A percentile compares a stretch with the other conserved stretches of the same genome.
These are phyloP conservation scores for Juglanconis oblonga DNA, from an alignment of 2,329 filamentous ascomycete species.

Conservation along the genomic window DNA sequence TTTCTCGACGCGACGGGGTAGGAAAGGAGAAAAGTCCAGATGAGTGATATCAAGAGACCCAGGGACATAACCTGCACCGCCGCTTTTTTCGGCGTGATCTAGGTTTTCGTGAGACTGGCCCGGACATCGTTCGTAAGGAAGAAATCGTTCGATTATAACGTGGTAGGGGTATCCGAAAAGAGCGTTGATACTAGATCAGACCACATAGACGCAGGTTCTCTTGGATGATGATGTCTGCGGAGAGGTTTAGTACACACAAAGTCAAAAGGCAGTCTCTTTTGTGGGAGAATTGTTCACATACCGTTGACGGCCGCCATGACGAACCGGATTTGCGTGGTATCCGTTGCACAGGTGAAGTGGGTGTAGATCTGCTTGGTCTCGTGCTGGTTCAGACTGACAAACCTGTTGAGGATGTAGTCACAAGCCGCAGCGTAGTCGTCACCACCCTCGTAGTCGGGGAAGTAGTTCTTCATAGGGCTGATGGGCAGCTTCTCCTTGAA, in stretches of 20 bases:
- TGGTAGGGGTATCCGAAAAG: slow-evolving; percentile 20
- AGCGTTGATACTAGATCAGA: slow-evolving; percentile 63
- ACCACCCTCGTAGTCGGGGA: slow-evolving; percentile 89
- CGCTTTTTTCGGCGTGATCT: slow-evolving; percentile 6
- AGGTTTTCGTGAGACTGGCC: slow-evolving; percentile 15
- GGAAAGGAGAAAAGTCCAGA: slow-evolving; percentile 6
- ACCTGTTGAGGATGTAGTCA: slow-evolving; percentile 98
- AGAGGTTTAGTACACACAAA: slow-evolving; percentile 37
- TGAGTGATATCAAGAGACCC: slow-evolving; percentile 7
- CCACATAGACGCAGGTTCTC: slow-evolving; percentile 97
- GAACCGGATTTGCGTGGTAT: slow-evolving; percentile 98
- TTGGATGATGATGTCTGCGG: slow-evolving; percentile 96
- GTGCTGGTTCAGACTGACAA: slow-evolving; percentile 97
- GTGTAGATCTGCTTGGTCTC: slow-evolving; percentile 99
- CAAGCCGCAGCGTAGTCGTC: slow-evolving; percentile 94
- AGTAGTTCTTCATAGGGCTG: slow-evolving; percentile 85
- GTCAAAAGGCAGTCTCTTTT: too few relatives aligned
- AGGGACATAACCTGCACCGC: slow-evolving; percentile 11
- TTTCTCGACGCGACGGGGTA: slow-evolving; percentile 11
- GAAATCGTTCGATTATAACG: slow-evolving; percentile 21
- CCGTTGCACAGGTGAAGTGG: slow-evolving; percentile 97
- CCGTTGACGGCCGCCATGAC: slow-evolving; percentile 99
- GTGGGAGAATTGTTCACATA: slow-evolving; percentile 42
- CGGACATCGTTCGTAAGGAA: slow-evolving; percentile 20
- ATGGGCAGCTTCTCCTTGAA: slow-evolving; percentile 83